Percentiles rank a stretch among this genome's conserved stretches.
phyloP scores from a whole-genome alignment of 345 rosid species.

The Syzygium grande region DNA sequence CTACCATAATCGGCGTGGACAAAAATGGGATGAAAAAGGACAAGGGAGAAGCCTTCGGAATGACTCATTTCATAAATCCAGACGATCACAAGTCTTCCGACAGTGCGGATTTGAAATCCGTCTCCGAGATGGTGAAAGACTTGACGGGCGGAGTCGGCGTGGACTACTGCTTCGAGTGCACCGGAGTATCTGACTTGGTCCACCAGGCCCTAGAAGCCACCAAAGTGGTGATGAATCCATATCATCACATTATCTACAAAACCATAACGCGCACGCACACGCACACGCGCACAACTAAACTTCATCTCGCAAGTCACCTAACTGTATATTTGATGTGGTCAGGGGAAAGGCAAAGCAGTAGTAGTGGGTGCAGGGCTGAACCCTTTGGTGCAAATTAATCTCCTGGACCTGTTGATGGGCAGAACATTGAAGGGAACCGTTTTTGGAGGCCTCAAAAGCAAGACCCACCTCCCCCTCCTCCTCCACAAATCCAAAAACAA shows the following conservation, averaged over 20 bases:
- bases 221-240: constrained; percentile 17
- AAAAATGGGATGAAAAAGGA: constrained; percentile 24
- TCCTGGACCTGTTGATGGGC: background rate
- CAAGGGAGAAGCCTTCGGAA: constrained; percentile 33
- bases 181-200: constrained; percentile 25
- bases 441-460: constrained; percentile 7
- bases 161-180: constrained; percentile 61
- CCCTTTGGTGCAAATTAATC: background rate
- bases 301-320: background rate
- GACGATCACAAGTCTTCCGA: background rate
- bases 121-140: constrained; percentile 29
- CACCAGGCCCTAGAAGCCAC: constrained; percentile 44
- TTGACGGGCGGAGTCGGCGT: constrained; percentile 44
- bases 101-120: constrained; percentile 2
- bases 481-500: background rate
- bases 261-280: background rate
- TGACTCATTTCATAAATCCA: constrained; percentile 61
- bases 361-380: constrained; percentile 20
- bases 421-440: constrained; percentile 6
- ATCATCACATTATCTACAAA: background rate
- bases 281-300: background rate
- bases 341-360: constrained; percentile 45
- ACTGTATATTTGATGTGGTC: background rate
- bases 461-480: constrained; percentile 1
- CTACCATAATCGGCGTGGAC: constrained; percentile 53